These are phyloP conservation scores for Arabidopsis arenosa DNA, from an alignment of 345 rosid species.

Conservation along the genomic window DNA sequence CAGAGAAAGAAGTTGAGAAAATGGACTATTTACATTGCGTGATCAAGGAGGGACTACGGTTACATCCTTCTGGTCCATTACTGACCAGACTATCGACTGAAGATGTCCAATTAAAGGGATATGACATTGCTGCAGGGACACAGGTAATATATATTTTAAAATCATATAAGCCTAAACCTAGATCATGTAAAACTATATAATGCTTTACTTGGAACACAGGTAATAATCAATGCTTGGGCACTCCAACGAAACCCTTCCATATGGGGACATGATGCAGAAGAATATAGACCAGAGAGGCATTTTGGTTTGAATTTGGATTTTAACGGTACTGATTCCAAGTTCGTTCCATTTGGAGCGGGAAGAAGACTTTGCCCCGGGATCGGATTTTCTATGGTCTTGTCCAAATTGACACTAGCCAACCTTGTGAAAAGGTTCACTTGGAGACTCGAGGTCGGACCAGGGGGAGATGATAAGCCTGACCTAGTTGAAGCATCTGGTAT, in stretches of 20 bases:
- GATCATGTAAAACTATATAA: background rate
- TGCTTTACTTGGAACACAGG: background rate
- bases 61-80: slow-evolving; percentile 43
- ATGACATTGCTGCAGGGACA: slow-evolving; percentile 41
- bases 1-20: slow-evolving; percentile 37
- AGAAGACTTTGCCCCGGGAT: slow-evolving; percentile 21
- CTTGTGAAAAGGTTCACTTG: background rate
- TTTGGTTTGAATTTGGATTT: background rate
- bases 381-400: background rate
- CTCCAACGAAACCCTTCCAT: slow-evolving; percentile 38
- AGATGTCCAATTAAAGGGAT: slow-evolving; percentile 40
- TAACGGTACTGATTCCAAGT: background rate
- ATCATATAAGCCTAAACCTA: background rate
- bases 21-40: slow-evolving; percentile 41
- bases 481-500: slow-evolving; percentile 7
- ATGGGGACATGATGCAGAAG: slow-evolving; percentile 56
- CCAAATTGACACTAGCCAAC: slow-evolving; percentile 5
- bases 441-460: background rate
- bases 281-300: slow-evolving; percentile 50
- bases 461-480: slow-evolving; percentile 7
- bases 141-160: background rate
- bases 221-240: slow-evolving; percentile 43
- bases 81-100: slow-evolving; percentile 13
- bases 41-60: slow-evolving; percentile 43
- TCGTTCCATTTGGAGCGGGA: slow-evolving; percentile 20